phyloP scores from a whole-genome alignment of 208 protist genomes.

The Trypanosoma cruzi region DNA sequence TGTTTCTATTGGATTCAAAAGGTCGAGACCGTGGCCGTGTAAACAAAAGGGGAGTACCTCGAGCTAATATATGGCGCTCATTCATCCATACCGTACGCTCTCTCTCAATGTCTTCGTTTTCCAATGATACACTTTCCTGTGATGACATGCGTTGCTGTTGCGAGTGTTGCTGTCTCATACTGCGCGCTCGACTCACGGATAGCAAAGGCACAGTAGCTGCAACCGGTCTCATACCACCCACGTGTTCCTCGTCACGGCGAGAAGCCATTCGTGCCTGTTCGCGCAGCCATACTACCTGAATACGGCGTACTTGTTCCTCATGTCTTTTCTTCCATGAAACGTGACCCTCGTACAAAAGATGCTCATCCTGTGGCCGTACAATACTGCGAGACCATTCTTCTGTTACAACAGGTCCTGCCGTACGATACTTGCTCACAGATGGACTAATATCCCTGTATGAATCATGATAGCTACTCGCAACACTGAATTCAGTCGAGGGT shows the following conservation, averaged over 20 bases:
- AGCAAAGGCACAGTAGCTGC: background rate
- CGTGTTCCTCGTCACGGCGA: background rate
- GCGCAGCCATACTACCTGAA: slow-evolving; percentile 16
- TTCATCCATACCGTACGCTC: slow-evolving; percentile 19
- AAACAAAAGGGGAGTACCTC: slow-evolving; percentile 29
- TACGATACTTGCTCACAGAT: background rate
- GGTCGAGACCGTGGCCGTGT: slow-evolving; percentile 8
- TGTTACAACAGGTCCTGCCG: slow-evolving; percentile 53
- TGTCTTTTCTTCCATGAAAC: slow-evolving; percentile 12
- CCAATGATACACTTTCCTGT: background rate
- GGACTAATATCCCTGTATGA: background rate
- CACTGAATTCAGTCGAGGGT: background rate
- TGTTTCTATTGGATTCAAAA: slow-evolving; percentile 11
- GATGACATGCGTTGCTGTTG: background rate
- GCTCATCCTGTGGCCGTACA: slow-evolving; percentile 74
- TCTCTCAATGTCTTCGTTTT: background rate
- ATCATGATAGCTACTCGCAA: background rate
- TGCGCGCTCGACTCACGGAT: slow-evolving; percentile 4
- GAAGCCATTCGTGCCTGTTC: background rate
- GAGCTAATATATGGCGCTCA: slow-evolving; percentile 25
- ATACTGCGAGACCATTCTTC: slow-evolving; percentile 80
- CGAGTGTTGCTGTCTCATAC: slow-evolving; percentile 1
- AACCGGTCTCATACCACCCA: background rate
- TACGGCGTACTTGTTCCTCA: slow-evolving; percentile 16
- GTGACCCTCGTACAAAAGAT: slow-evolving; percentile 51